Evolutionary conservation across 2,329 filamentous ascomycete species (phyloP), one percentile per base, ranked within the genome.

Genomic region (Venturia pyrina): DNA sequence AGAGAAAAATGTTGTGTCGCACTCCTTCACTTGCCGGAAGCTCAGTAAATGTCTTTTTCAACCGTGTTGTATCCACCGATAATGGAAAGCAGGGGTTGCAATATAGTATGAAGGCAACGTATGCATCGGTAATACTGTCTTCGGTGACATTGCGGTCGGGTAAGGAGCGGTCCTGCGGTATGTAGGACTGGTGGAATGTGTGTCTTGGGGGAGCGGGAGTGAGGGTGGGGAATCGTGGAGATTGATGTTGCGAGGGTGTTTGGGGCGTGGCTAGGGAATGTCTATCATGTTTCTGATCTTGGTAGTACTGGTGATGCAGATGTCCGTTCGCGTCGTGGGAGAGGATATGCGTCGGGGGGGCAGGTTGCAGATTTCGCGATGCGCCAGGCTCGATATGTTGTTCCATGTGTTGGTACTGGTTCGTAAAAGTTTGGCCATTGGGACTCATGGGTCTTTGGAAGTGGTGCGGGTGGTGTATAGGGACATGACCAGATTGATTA

Each of bases 11-110:
- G 72, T 86, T 89, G 74, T 96, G 97, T 67, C 82, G 87, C 76
- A 96, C 96, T 68, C 90, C 90, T 70, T 93, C 92, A 73, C 91
- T 96, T 72, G 89, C 91, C 5, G 93, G 93, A 1, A 91, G 91
- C 37, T 81, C 86, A 60, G 88, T 85, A 75, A 97, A 96, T 15
- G 86, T 86, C 70, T 89, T 89, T 66, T 87, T 85, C 61, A 97
- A 78, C 65, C 88, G 85, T 3, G 81, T 76, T 0, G 90, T 89
- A 76, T 96, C 89, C 56, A 85, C 84, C 19, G 86, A 83, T n/a
- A 82, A 74, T 2, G 89, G 82, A 62, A 96, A 87, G 56, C 85
- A 87, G 5, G 93, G 93, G 75, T 97, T 97, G 81, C 93, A 96
- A 76, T 92, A 91, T 66, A 97, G 82, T 71, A 97, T 89, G 75